Conservation (phyloP, 306 rosid genomes). For the Rubus parviflorus region DNA sequence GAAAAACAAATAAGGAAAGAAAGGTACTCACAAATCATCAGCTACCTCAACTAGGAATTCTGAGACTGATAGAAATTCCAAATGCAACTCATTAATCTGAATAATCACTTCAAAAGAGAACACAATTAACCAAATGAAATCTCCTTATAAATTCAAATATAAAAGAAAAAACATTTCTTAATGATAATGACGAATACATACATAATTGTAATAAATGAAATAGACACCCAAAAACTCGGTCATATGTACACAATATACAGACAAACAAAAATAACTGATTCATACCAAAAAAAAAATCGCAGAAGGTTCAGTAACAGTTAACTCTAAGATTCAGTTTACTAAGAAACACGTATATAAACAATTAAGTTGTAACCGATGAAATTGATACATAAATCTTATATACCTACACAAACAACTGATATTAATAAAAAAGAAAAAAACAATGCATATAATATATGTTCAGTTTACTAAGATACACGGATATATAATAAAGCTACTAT, state of each 20-base stretch:
- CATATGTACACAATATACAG: too few relatives aligned
- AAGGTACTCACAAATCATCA: slow-evolving; percentile 78
- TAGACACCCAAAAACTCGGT: too few relatives aligned
- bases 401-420: not conserved
- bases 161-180: too few relatives aligned
- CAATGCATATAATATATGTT: not conserved
- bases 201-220: too few relatives aligned
- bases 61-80: slow-evolving; percentile 82
- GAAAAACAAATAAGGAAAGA: slow-evolving; percentile 16
- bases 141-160: too few relatives aligned
- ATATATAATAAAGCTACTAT: slow-evolving; percentile 12
- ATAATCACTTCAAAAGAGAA: slow-evolving; percentile 45
- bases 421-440: not conserved
- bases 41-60: slow-evolving; percentile 90
- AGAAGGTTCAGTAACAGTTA: not conserved
- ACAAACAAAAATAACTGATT: too few relatives aligned
- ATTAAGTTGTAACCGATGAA: not conserved
- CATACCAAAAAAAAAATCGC: not conserved
- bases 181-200: too few relatives aligned
- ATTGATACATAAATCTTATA: not conserved
- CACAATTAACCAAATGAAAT: slow-evolving; percentile 22
- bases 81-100: slow-evolving; percentile 82
- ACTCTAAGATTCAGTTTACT: not conserved
- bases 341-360: not conserved
- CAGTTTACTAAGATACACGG: not conserved